Percentiles rank a stretch among this genome's conserved stretches.
Evolutionary conservation across 2,329 filamentous ascomycete genomes (phyloP).

Genomic region (Verticillium tricorpus): DNA sequence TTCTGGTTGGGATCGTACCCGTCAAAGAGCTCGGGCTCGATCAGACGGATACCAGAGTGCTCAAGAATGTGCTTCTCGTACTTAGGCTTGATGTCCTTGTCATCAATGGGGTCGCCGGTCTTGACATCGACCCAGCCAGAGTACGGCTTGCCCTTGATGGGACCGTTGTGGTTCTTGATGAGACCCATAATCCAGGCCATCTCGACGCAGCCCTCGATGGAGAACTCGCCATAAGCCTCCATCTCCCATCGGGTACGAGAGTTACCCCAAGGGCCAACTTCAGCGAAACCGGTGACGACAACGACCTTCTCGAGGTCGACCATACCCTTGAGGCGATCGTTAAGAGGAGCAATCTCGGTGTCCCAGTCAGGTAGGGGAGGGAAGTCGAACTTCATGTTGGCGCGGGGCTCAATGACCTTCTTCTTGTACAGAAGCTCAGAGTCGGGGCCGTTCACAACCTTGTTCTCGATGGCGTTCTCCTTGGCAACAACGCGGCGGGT

Average conservation of each 20-base stretch:
- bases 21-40: conserved; percentile 93
- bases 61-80: conserved; percentile 97
- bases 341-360: conserved; percentile 81
- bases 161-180: conserved; percentile 97
- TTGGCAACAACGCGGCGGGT: conserved; percentile 90
- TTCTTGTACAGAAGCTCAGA: conserved; percentile 93
- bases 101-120: conserved; percentile 90
- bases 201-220: conserved; percentile 93
- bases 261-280: conserved; percentile 98
- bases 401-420: conserved; percentile 86
- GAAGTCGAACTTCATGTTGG: conserved; percentile 98
- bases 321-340: conserved; percentile 89
- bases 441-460: conserved; percentile 90
- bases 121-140: conserved; percentile 96
- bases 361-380: conserved; percentile 89
- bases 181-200: conserved; percentile 99
- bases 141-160: conserved; percentile 93
- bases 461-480: conserved; percentile 94
- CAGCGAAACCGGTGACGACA: conserved; percentile 93
- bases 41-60: conserved; percentile 94
- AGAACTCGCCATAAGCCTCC: conserved; percentile 96
- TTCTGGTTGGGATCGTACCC: conserved; percentile 99
- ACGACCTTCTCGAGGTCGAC: conserved; percentile 98
- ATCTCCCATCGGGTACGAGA: conserved; percentile 98
- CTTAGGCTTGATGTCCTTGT: conserved; percentile 96